Base-by-base conservation (phyloP, 768 basidiomycete genomes). In the Auriscalpium microsporum region DNA sequence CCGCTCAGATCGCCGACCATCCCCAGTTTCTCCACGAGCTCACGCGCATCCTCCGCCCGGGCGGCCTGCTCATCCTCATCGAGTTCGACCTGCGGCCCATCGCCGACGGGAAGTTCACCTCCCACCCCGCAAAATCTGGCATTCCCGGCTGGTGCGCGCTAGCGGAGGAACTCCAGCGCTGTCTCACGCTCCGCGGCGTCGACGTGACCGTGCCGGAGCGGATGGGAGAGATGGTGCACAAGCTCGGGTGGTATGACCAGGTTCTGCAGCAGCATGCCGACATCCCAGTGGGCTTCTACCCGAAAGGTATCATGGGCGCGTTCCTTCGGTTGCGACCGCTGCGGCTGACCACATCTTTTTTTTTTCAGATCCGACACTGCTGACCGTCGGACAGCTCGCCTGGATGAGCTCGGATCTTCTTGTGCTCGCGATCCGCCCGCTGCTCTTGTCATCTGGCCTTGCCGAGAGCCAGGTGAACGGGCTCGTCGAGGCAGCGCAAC, bases 381-480 rank as follows among this genome's bases (percentile, higher is more conserved):
- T 86, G 37, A 84, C 82, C 21, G 77, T 84, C 49, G 85, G 83
- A 8, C 83, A 87, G 62, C 68, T 87, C 19, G 82, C 84, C 42
- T 87, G 86, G 86, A 80, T 86, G 81, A 79, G 81, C 58, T 81
- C 80, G 61, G 86, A 87, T 59, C 73, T 79, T 21, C 74, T 86
- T 58, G 71, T 87, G 38, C 82, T 82, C 35, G 81, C 83, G 4
- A 66, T 87, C 57, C 78, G 77, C 52, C 82, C 83, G 13, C 71
- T 84, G 42, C 78, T 86, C 64, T 67, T 84, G 48, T 72, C 73
- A 45, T 68, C 73, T 48, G 82, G 78, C 7, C 69, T 84, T 52
- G 70, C 77, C 23, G 78, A 80, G 47, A 73, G 75, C 55, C 74
- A 75, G 53, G 82, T 80, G 8, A 77, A 76, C 64, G 73, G 72